Percentiles rank a stretch among this genome's conserved stretches.
phyloP scores from a whole-genome alignment of 306 rosid species.

The Cajanus cajan region DNA sequence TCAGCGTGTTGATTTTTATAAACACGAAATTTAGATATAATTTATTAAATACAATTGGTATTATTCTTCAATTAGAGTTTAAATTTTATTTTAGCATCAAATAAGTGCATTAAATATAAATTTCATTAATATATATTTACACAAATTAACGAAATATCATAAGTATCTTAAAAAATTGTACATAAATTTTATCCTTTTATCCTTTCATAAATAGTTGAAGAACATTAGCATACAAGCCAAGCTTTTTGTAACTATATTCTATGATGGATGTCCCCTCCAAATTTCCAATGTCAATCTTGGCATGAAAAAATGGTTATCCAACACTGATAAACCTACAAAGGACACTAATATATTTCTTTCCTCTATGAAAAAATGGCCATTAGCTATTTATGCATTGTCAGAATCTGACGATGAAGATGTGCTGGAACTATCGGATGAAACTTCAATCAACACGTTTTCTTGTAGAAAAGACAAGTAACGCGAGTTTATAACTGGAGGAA shows the following conservation, averaged over 20 bases:
- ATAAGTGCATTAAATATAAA: too few relatives aligned
- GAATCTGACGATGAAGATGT: constrained; percentile 50
- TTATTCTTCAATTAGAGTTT: too few relatives aligned
- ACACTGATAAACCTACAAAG: neutral
- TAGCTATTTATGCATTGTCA: neutral
- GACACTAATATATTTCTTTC: neutral
- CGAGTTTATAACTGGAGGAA: neutral
- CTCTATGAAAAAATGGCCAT: neutral
- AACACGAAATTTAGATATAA: too few relatives aligned
- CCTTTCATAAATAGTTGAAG: neutral
- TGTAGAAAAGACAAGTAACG: constrained; percentile 17
- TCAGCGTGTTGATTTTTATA: neutral
- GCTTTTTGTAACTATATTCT: neutral
- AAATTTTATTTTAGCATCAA: too few relatives aligned
- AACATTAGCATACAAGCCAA: neutral
- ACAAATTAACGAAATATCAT: too few relatives aligned
- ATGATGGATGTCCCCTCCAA: neutral
- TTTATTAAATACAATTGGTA: too few relatives aligned
- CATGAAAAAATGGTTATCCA: neutral
- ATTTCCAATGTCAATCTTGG: neutral
- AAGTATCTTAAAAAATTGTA: too few relatives aligned
- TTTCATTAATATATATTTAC: too few relatives aligned
- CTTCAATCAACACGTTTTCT: constrained; percentile 24
- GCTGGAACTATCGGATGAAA: constrained; percentile 46
- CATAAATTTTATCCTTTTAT: too few relatives aligned